Conservation (phyloP, 768 basidiomycete genomes). For the Myochromella boudieri region DNA sequence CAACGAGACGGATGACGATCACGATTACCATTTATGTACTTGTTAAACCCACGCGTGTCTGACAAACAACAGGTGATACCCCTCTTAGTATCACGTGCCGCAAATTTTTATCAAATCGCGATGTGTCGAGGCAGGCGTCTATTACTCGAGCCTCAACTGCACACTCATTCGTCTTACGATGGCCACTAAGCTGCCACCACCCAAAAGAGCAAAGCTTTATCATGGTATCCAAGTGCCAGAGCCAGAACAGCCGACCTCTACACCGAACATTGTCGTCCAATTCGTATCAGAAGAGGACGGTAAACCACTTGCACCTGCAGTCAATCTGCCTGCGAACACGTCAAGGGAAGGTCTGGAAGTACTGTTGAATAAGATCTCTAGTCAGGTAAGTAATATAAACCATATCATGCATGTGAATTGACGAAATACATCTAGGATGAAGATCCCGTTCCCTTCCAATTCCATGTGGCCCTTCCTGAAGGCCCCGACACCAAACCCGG, state of each 20-base stretch:
- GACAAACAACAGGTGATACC: constrained; percentile 13
- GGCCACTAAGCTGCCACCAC: constrained; percentile 86
- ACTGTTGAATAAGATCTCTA: constrained; percentile 84
- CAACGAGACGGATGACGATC: constrained; percentile 5
- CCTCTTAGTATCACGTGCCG: constrained; percentile 3
- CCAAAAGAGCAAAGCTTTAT: constrained; percentile 83
- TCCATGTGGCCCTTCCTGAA: constrained; percentile 78
- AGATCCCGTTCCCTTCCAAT: constrained; percentile 90
- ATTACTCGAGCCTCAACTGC: background rate
- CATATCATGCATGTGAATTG: constrained; percentile 11
- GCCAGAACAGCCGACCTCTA: constrained; percentile 38
- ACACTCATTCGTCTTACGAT: too few relatives aligned
- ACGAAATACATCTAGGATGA: constrained; percentile 52
- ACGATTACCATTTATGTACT: constrained; percentile 9
- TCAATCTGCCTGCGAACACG: constrained; percentile 88
- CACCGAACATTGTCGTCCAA: constrained; percentile 82
- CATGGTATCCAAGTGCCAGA: constrained; percentile 71
- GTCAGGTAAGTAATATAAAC: constrained; percentile 50
- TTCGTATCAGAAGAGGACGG: constrained; percentile 92
- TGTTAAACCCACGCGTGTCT: constrained; percentile 14
- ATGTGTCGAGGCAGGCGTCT: background rate
- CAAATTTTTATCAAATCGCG: constrained; percentile 6
- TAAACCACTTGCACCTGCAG: constrained; percentile 75
- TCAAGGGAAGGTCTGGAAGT: constrained; percentile 80
- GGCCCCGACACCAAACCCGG: constrained; percentile 45